Evolutionary conservation across 2,329 filamentous ascomycete genomes (phyloP).

Genomic region (Alternaria ethzedia): DNA sequence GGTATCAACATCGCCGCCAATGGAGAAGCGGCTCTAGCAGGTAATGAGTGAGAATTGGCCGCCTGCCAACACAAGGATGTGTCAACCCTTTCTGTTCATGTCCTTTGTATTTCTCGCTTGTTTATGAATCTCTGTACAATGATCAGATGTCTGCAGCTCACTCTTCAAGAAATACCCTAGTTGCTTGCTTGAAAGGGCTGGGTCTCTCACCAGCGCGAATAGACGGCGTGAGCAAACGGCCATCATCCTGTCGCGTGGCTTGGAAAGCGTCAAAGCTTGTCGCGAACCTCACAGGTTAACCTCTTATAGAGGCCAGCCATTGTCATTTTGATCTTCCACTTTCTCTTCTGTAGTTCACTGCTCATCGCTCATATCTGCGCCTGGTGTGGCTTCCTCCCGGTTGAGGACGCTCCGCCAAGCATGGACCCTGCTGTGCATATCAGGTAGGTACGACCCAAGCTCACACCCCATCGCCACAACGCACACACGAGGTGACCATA

Average conservation of each 20-base stretch:
- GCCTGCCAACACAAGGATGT: background rate
- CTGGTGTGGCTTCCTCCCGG: background rate
- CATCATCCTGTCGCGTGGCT: background rate
- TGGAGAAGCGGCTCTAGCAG: constrained; percentile 30
- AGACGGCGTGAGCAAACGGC: background rate
- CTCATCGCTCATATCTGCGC: background rate
- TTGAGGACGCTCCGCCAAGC: background rate
- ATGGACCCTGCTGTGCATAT: background rate
- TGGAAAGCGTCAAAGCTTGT: background rate
- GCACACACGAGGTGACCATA: too few species aligned
- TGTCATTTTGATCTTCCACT: background rate
- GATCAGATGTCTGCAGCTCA: background rate
- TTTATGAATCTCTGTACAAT: background rate
- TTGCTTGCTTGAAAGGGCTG: background rate
- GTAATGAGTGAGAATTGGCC: constrained; percentile 17
- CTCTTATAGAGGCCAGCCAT: background rate
- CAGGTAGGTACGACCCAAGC: background rate
- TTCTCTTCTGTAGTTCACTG: background rate
- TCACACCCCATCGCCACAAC: background rate
- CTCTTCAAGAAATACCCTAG: background rate
- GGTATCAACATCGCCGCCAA: constrained; percentile 40
- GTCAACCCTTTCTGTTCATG: background rate
- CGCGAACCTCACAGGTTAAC: background rate
- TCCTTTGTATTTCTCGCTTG: background rate
- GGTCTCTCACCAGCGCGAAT: background rate